Base-by-base conservation (phyloP, 108 stramenopile species). In the Conticribra guillardii region DNA sequence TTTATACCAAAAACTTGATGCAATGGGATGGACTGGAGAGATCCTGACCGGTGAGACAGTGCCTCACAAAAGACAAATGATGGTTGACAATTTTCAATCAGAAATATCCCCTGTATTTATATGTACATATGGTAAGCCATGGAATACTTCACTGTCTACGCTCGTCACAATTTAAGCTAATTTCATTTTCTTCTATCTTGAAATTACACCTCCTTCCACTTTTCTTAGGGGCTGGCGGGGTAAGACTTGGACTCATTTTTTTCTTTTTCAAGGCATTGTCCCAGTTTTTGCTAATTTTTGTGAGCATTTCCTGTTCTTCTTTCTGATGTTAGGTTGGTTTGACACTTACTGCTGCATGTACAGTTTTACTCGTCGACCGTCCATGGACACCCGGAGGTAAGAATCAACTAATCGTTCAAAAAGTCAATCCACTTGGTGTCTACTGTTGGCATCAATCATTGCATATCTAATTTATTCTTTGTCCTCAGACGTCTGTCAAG, bases 331-430 rank as follows among this genome's bases (percentile, higher is more conserved):
- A 41, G 37, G 37, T 90, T 23, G 94, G 94, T 19, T 56, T 95
- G 17, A 95, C 94, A 1, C 73, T 95, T 46, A 95, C 94, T 26
- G 85, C 85, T 33, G 94, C 94, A 1, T 71, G 84, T 23, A 92
- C 91, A 4, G 80, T 95, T 16, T 87, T 95, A 64, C 73, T 91
- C 15, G 32, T 92, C 21, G 94, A 95, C 49, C 83, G 94, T 24
- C 89, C 94, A 21, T 95, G 94, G 94, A 95, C 91, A 28, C 89
- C 94, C 8, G 94, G 86, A 4, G 88, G 87, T 68, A 79, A 73
- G 8, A 50, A 64, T 56, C 81, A 59, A 64, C 16, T 60, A 26
- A 21, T n/a, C n/a, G n/a, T n/a, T n/a, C n/a, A n/a, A n/a, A n/a
- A n/a, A n/a, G n/a, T n/a, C n/a, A n/a, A n/a, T n/a, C n/a, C n/a